Base-by-base conservation (phyloP, 73 alveolate genomes). In the Paramecium tetraurelia region DNA sequence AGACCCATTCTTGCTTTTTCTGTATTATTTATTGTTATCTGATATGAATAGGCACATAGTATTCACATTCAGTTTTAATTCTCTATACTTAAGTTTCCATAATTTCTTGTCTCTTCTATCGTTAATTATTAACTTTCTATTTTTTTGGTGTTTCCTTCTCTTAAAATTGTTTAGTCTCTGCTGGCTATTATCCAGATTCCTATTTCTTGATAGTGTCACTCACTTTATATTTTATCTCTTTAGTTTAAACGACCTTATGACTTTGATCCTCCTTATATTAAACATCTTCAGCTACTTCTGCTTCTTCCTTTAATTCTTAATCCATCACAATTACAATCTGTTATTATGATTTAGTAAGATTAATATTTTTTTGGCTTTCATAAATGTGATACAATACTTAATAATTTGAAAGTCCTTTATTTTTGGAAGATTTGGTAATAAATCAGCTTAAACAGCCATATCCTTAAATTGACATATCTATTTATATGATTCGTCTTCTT, bases 1-100 rank as follows among this genome's bases (percentile, higher is more conserved):
- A 35, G 1, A 72, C n/a, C 86, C 86, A 72, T 72, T 72, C 86
- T 29, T 72, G 8, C 35, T 72, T 72, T 36, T 72, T 72, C 29
- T 72, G 4, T 35, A 72, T 72, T 16, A 72, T 38, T 72, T 72
- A 72, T 72, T 72, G 12, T 36, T 72, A 72, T 72, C 86, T 72
- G 36, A 36, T 29, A 36, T 72, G 59, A 14, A 72, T 9, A n/a
- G 86, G 86, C 7, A 72, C 59, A 72, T 72, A 72, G 35, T 72
- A 72, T 72, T 72, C 40, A 72, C 86, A 72, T 36, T 72, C 86
- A 35, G 86, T 72, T 24, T 72, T 72, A n/a, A 72, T 18, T 72
- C 86, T 72, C 18, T 40, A 36, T 36, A 36, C 86, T 36, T 72
- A 36, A 33, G 4, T 5, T 72, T 33, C 86, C 86, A 72, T 72